Percentiles rank a stretch among this genome's conserved stretches.
phyloP scores from a whole-genome alignment of 2,329 filamentous ascomycete species.

The Colletotrichum tropicicola region DNA sequence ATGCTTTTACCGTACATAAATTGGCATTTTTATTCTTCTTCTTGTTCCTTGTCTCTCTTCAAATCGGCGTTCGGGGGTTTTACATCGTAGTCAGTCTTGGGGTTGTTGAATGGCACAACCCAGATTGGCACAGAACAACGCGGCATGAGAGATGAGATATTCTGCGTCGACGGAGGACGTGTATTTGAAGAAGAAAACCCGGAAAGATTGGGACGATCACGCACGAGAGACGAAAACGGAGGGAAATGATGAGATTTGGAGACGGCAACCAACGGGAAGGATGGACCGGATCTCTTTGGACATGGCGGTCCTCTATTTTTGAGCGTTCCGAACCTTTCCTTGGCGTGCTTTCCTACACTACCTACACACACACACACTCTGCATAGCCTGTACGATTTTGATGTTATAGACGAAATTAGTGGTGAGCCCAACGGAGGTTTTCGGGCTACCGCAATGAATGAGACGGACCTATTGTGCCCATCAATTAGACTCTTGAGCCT shows the following conservation, averaged over 20 bases:
- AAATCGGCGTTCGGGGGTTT: conserved; percentile 15
- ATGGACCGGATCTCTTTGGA: conserved; percentile 10
- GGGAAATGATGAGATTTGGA: not conserved
- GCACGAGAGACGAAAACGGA: not conserved
- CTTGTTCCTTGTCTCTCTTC: not conserved
- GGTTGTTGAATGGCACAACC: not conserved
- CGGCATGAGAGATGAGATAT: conserved; percentile 14
- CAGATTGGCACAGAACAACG: not conserved
- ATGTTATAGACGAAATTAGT: conserved; percentile 21
- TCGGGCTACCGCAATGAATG: conserved; percentile 1
- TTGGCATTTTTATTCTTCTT: conserved; percentile 2
- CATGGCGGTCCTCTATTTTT: not conserved
- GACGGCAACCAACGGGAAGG: not conserved
- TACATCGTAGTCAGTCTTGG: not conserved
- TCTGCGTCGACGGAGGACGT: conserved; percentile 11
- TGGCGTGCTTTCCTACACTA: not conserved
- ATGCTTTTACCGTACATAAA: conserved; percentile 27
- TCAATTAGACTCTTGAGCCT: too few relatives aligned
- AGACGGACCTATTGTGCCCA: not conserved
- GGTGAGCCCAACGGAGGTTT: not conserved
- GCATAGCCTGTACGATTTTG: conserved; percentile 28
- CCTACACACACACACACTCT: too few relatives aligned
- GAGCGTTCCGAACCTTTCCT: conserved; percentile 19
- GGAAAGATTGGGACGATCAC: not conserved
- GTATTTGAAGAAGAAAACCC: conserved; percentile 29